These are phyloP conservation scores for Piromyces sp. DNA, from an alignment of 192 early-diverging fungal species.

Conservation along the genomic window DNA sequence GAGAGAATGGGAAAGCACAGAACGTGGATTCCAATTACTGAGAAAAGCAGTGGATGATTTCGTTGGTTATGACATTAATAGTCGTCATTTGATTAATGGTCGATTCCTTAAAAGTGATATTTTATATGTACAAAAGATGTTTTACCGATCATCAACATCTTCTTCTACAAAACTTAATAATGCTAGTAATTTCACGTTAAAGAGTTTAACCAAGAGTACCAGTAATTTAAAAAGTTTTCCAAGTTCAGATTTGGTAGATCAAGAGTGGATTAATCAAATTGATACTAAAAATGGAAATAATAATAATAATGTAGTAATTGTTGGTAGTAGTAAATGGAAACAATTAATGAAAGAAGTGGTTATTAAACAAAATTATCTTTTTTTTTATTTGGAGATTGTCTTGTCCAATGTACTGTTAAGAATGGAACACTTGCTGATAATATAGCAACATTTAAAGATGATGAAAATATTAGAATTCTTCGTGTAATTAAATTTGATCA, in stretches of 20 bases:
- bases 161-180: background rate
- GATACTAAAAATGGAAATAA: background rate
- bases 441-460: background rate
- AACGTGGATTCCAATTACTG: slow-evolving; percentile 8
- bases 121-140: background rate
- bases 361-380: background rate
- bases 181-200: background rate
- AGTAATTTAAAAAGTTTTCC: background rate
- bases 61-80: background rate
- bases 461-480: background rate
- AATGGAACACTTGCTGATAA: background rate
- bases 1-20: slow-evolving; percentile 39
- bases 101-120: background rate
- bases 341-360: background rate
- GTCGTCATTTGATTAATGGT: background rate
- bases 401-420: background rate
- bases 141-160: background rate
- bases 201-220: background rate
- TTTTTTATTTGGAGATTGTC: background rate
- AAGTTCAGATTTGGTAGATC: background rate
- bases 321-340: background rate
- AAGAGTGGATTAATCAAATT: background rate
- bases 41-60: background rate
- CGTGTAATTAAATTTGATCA: background rate
- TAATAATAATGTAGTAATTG: background rate